phyloP scores from a whole-genome alignment of 129 eudicot species.

The Tagetes patula region DNA sequence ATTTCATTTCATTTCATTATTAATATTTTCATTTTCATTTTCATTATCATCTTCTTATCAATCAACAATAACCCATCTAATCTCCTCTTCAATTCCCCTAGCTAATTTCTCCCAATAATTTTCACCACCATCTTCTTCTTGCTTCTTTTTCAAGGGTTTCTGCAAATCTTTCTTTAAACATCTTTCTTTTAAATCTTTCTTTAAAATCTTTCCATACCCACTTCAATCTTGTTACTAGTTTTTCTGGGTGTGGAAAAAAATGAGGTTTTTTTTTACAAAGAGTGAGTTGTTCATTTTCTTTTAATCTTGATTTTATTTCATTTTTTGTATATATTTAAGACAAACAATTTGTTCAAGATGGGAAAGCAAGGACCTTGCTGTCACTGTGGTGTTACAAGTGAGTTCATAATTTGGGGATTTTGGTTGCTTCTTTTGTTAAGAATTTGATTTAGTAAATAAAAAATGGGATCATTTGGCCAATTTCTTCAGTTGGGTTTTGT shows the following conservation, averaged over 20 bases:
- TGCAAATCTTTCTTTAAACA: conserved; percentile 37
- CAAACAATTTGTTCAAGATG: conserved; percentile 46
- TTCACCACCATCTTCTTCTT: conserved; percentile 38
- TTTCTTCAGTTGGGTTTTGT: conserved; percentile 5
- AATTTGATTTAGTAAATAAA: conserved; percentile 26
- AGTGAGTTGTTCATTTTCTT: conserved; percentile 28
- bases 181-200: conserved; percentile 35
- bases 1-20: conserved; percentile 35
- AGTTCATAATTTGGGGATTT: conserved; percentile 45
- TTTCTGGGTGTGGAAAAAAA: conserved; percentile 30
- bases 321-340: conserved; percentile 27
- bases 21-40: conserved; percentile 24
- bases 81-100: conserved; percentile 12
- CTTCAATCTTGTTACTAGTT: conserved; percentile 29
- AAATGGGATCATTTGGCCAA: conserved; percentile 27
- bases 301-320: conserved; percentile 29
- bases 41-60: conserved; percentile 23
- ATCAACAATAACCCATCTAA: conserved; percentile 45
- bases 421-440: conserved; percentile 6
- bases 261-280: conserved; percentile 24
- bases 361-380: conserved; percentile 99
- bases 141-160: conserved; percentile 47
- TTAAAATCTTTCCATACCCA: conserved; percentile 40
- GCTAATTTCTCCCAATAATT: conserved; percentile 11
- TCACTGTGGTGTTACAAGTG: conserved; percentile 99